Evolutionary conservation across 2,329 filamentous ascomycete genomes (phyloP).

Genomic region (Cladosporium sp.): DNA sequence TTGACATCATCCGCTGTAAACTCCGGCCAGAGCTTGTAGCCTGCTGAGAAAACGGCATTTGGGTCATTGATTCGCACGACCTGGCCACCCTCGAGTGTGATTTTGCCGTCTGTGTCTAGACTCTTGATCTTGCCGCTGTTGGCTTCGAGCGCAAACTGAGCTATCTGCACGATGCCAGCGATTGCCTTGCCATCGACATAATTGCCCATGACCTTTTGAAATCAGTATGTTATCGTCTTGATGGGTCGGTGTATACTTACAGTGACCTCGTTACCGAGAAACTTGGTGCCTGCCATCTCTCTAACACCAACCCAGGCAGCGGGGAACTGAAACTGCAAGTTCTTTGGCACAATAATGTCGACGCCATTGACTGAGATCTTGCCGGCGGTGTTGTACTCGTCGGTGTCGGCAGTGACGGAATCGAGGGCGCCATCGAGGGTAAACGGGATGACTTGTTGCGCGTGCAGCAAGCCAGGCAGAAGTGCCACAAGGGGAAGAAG

Average conservation of each 20-base stretch:
- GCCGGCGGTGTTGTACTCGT: slow-evolving; percentile 48
- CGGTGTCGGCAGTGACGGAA: slow-evolving; percentile 23
- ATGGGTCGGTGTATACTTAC: slow-evolving; percentile 22
- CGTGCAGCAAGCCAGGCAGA: slow-evolving; percentile 4
- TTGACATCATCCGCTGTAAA: slow-evolving; percentile 53
- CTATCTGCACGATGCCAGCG: slow-evolving; percentile 42
- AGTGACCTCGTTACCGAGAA: slow-evolving; percentile 30
- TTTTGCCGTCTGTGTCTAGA: slow-evolving; percentile 17
- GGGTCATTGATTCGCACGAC: slow-evolving; percentile 27
- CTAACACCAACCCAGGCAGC: slow-evolving; percentile 47
- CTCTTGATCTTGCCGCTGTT: slow-evolving; percentile 16
- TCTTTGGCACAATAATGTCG: slow-evolving; percentile 50
- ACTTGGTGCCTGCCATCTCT: slow-evolving; percentile 30
- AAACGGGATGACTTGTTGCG: slow-evolving; percentile 22
- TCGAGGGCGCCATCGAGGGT: slow-evolving; percentile 34
- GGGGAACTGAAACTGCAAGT: slow-evolving; percentile 52
- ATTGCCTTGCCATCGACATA: slow-evolving; percentile 39
- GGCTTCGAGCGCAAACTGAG: slow-evolving; percentile 37
- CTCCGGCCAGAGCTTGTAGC: slow-evolving; percentile 40
- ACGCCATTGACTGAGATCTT: slow-evolving; percentile 49
- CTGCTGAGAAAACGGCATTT: slow-evolving; percentile 25
- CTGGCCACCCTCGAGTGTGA: slow-evolving; percentile 18
- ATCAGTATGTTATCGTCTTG: neutral
- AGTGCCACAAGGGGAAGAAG: slow-evolving; percentile 5
- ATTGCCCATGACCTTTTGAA: slow-evolving; percentile 40